Percentiles rank a stretch among this genome's conserved stretches.
phyloP scores from a whole-genome alignment of 345 rosid species.

The Erysimum cheiranthoides region DNA sequence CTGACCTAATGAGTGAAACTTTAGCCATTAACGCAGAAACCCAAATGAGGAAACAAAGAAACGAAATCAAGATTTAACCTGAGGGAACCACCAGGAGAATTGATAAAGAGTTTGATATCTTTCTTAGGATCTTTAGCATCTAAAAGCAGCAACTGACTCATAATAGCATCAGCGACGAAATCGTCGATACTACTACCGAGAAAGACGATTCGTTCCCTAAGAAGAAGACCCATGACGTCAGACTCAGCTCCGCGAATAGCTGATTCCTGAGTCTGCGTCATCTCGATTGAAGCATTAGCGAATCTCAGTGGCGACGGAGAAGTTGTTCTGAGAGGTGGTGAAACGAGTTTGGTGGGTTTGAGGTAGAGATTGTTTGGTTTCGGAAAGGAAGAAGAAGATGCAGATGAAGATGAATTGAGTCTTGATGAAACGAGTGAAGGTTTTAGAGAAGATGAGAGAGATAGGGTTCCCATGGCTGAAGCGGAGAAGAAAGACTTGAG shows the following conservation, averaged over 20 bases:
- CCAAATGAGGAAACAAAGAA: slow-evolving; percentile 8
- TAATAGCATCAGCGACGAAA: slow-evolving; percentile 83
- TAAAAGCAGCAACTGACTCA: slow-evolving; percentile 81
- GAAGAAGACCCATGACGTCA: slow-evolving; percentile 88
- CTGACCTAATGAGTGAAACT: slow-evolving; percentile 4
- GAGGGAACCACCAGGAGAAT: slow-evolving; percentile 89
- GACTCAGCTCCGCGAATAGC: slow-evolving; percentile 77
- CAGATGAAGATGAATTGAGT: slow-evolving; percentile 39
- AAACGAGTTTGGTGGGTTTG: slow-evolving; percentile 43
- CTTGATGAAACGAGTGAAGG: slow-evolving; percentile 47
- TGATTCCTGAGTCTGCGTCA: slow-evolving; percentile 64
- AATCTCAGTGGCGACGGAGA: slow-evolving; percentile 40
- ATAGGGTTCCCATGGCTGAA: slow-evolving; percentile 58
- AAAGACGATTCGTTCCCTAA: slow-evolving; percentile 83
- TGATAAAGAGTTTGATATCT: slow-evolving; percentile 88
- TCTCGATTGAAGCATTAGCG: slow-evolving; percentile 46
- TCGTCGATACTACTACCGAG: slow-evolving; percentile 80
- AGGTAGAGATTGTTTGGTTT: slow-evolving; percentile 43
- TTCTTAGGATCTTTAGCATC: slow-evolving; percentile 91
- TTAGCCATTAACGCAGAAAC: slow-evolving; percentile 8
- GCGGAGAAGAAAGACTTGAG: slow-evolving; percentile 19
- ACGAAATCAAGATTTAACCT: slow-evolving; percentile 51
- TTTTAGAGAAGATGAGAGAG: slow-evolving; percentile 52
- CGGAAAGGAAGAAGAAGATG: slow-evolving; percentile 29
- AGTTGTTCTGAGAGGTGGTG: slow-evolving; percentile 45